phyloP scores from a whole-genome alignment of 257 asterid genomes.

The Gentiana straminea region DNA sequence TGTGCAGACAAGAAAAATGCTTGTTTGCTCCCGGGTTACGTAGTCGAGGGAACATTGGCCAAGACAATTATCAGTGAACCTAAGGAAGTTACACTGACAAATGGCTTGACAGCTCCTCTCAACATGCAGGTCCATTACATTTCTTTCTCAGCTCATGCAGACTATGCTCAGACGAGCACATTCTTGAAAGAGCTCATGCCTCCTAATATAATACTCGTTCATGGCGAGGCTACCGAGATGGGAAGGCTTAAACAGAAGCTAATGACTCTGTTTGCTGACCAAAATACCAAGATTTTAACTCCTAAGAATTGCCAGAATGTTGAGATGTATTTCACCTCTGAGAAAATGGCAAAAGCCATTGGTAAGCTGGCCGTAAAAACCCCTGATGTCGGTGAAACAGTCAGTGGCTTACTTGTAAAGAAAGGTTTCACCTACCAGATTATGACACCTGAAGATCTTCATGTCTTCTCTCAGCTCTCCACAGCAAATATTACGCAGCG shows the following conservation, averaged over 20 bases:
- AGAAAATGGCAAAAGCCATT: slow-evolving; percentile 79
- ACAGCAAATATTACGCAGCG: slow-evolving; percentile 78
- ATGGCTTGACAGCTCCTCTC: slow-evolving; percentile 82
- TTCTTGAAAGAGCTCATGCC: slow-evolving; percentile 92
- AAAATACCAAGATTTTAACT: slow-evolving; percentile 76
- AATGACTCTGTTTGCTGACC: slow-evolving; percentile 61
- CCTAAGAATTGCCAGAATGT: slow-evolving; percentile 94
- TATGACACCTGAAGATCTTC: slow-evolving; percentile 94
- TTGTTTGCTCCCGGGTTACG: slow-evolving; percentile 84
- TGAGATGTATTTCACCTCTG: slow-evolving; percentile 85
- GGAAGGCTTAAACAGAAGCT: slow-evolving; percentile 91
- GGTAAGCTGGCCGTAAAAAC: slow-evolving; percentile 72
- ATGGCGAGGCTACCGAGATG: slow-evolving; percentile 89
- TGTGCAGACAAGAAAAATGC: slow-evolving; percentile 82
- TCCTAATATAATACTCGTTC: slow-evolving; percentile 87
- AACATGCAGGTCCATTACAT: slow-evolving; percentile 85
- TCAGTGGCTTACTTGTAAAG: slow-evolving; percentile 85
- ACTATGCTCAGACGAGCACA: slow-evolving; percentile 83
- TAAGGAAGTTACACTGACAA: slow-evolving; percentile 82
- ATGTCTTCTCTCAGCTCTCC: slow-evolving; percentile 78
- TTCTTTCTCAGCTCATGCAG: slow-evolving; percentile 98
- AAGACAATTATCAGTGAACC: slow-evolving; percentile 86
- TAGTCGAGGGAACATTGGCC: slow-evolving; percentile 79
- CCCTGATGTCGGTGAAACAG: slow-evolving; percentile 66
- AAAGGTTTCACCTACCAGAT: slow-evolving; percentile 97